These are phyloP conservation scores for Umbilicus rupestris DNA, from an alignment of 164 flowering plant species.

Conservation along the genomic window DNA sequence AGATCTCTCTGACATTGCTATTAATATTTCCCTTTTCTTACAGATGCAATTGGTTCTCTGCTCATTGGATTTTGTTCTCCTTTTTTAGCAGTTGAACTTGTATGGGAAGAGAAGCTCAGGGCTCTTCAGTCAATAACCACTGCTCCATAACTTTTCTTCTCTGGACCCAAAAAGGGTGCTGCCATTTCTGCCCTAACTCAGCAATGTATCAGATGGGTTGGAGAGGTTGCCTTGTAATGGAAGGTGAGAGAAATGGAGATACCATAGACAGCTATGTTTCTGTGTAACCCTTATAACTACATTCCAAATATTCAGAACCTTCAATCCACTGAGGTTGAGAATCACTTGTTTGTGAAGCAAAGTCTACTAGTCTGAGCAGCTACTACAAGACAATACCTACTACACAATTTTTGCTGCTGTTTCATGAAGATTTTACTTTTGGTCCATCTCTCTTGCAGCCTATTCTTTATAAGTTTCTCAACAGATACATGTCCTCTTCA, in stretches of 20 bases:
- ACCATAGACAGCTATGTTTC: background rate
- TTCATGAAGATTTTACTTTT: background rate
- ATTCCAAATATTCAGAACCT: background rate
- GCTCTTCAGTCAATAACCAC: slow-evolving; percentile 21
- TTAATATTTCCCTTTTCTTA: background rate
- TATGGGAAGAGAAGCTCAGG: slow-evolving; percentile 6
- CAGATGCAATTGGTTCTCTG: slow-evolving; percentile 10
- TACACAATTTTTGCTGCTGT: background rate
- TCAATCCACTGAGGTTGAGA: slow-evolving; percentile 9
- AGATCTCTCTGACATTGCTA: slow-evolving; percentile 16
- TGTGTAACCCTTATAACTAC: background rate
- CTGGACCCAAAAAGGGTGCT: slow-evolving; percentile 21
- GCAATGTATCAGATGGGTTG: slow-evolving; percentile 8
- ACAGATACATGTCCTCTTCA: background rate
- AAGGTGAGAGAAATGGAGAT: slow-evolving; percentile 12
- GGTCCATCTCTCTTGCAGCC: background rate
- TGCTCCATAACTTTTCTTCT: slow-evolving; percentile 12
- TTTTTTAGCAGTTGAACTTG: slow-evolving; percentile 16
- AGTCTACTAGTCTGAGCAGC: slow-evolving; percentile 10
- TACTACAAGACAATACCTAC: background rate
- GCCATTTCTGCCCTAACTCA: slow-evolving; percentile 13
- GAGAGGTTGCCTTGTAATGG: slow-evolving; percentile 14
- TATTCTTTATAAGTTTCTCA: background rate
- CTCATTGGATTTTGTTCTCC: slow-evolving; percentile 14
- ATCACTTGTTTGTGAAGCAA: slow-evolving; percentile 31